A percentile compares a stretch with the other conserved stretches of the same genome.
Conservation (phyloP, 2,329 filamentous ascomycete species). For the Colletotrichum sp. region DNA sequence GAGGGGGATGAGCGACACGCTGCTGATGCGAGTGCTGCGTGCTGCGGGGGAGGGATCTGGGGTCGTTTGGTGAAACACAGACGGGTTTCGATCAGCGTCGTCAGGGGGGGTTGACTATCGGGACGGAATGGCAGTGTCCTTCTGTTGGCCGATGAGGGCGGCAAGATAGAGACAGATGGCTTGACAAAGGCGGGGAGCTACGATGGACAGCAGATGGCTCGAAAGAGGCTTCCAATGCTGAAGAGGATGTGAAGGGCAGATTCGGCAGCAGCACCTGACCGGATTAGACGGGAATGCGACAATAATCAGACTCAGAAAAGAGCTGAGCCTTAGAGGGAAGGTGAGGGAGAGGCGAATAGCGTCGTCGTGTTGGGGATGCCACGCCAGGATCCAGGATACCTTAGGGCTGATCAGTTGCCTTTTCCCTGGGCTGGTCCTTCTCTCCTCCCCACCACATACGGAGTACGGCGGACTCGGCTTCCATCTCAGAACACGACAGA, state of each 20-base stretch:
- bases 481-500: background rate
- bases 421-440: background rate
- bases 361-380: conserved; percentile 1
- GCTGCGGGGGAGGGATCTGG: conserved; percentile 20
- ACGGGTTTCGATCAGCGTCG: conserved; percentile 12
- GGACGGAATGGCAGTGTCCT: background rate
- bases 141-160: background rate
- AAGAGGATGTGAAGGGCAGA: background rate
- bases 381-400: conserved; percentile 15
- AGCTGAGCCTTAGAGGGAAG: background rate
- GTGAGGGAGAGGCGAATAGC: conserved; percentile 2
- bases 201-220: background rate
- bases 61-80: conserved; percentile 20
- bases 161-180: background rate
- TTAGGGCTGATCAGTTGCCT: conserved; percentile 14
- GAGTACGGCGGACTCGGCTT: background rate
- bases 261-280: background rate
- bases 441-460: background rate
- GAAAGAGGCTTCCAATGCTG: background rate
- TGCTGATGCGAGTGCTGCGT: background rate
- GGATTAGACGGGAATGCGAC: background rate
- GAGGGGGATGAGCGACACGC: conserved; percentile 5
- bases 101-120: background rate
- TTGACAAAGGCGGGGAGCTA: background rate
- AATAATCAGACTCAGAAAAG: background rate